Percentiles rank a stretch among this genome's conserved stretches.
Conservation (phyloP, 2,329 filamentous ascomycete species). For the Aspergillaceae sp. region DNA sequence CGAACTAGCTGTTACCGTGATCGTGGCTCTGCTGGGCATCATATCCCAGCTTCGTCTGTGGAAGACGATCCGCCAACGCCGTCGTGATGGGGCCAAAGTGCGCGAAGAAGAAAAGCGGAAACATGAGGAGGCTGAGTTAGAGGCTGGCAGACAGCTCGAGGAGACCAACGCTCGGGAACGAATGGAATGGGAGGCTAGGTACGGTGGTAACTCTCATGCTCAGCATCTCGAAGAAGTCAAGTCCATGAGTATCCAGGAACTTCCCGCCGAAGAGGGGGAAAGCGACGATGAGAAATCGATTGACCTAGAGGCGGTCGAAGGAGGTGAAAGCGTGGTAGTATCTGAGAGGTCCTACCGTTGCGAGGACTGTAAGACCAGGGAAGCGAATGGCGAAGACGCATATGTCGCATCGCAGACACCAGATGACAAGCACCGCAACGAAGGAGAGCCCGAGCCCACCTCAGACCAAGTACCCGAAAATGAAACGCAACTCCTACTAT, state of each 20-base stretch:
- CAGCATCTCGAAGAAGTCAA: constrained; percentile 12
- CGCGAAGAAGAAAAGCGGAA: constrained; percentile 46
- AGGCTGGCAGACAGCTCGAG: constrained; percentile 54
- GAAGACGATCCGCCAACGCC: constrained; percentile 59
- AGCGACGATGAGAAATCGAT: constrained; percentile 6
- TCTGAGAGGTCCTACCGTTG: constrained; percentile 12
- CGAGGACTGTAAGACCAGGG: constrained; percentile 12
- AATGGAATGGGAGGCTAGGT: constrained; percentile 64
- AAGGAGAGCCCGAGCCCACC: not conserved
- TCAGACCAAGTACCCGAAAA: constrained; percentile 1
- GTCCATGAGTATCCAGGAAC: constrained; percentile 19
- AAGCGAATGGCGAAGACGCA: constrained; percentile 8
- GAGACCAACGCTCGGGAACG: constrained; percentile 38
- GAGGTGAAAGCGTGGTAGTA: constrained; percentile 16
- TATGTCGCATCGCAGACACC: constrained; percentile 2
- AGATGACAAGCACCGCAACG: not conserved
- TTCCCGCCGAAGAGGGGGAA: constrained; percentile 10
- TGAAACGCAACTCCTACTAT: constrained; percentile 9
- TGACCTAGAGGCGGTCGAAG: constrained; percentile 14
- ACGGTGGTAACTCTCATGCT: constrained; percentile 51
- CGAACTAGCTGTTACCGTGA: constrained; percentile 68
- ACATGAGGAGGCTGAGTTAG: constrained; percentile 57
- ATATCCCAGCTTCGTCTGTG: constrained; percentile 80
- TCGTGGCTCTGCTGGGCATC: constrained; percentile 66
- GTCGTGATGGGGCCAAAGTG: constrained; percentile 39